Evolutionary conservation across 1,139 yeast species (phyloP).

Genomic region (Pichiaceae sp.): DNA sequence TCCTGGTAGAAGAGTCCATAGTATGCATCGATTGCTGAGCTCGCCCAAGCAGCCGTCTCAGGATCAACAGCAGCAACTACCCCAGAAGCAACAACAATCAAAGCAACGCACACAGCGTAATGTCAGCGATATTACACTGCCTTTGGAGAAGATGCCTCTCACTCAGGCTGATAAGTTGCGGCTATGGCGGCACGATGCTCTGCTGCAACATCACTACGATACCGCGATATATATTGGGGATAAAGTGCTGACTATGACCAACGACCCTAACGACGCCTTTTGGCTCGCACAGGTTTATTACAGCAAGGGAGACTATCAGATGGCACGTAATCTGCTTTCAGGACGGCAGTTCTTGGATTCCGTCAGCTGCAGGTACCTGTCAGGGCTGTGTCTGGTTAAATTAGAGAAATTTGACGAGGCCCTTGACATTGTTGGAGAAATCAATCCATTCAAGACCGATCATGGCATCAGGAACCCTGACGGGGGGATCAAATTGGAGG

Average conservation of each 20-base stretch:
- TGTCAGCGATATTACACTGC: background rate
- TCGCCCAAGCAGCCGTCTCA: conserved; percentile 13
- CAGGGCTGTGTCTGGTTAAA: conserved; percentile 68
- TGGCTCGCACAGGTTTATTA: conserved; percentile 93
- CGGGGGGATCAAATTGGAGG: conserved; percentile 78
- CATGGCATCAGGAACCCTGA: conserved; percentile 36
- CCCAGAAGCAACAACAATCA: background rate
- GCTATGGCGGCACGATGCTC: conserved; percentile 90
- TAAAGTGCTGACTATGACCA: conserved; percentile 70
- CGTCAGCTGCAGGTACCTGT: conserved; percentile 74
- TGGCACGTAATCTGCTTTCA: conserved; percentile 61
- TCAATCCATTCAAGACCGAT: conserved; percentile 53
- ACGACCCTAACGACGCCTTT: conserved; percentile 89
- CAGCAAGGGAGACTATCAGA: conserved; percentile 61
- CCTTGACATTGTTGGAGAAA: conserved; percentile 74
- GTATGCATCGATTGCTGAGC: conserved; percentile 12
- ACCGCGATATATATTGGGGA: conserved; percentile 93
- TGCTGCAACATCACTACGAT: conserved; percentile 83
- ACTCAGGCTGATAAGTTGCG: conserved; percentile 83
- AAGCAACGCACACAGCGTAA: background rate
- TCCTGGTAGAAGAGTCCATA: conserved; percentile 23
- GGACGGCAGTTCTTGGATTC: conserved; percentile 26
- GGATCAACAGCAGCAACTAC: background rate
- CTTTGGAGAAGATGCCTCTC: conserved; percentile 29
- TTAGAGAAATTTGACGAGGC: conserved; percentile 87